Base-by-base conservation (phyloP, 768 basidiomycete genomes). In the Hericium rajendrae region DNA sequence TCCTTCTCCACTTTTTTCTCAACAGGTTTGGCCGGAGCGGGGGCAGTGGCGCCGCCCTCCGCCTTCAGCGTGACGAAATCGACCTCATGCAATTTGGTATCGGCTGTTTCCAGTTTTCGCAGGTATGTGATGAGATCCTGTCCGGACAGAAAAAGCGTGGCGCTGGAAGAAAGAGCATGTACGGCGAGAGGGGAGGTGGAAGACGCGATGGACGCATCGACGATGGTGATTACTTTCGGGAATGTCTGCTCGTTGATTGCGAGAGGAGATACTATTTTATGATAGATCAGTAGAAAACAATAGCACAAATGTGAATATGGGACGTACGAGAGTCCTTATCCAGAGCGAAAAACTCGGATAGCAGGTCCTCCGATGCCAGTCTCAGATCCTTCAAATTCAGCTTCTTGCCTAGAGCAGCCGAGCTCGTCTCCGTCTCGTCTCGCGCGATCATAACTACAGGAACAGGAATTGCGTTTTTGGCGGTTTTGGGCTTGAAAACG, bases 401-500 rank as follows among this genome's bases (percentile, higher is more conserved):
- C 68, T 81, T 83, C 72, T 90, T 93, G 38, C 80, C 88, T 60
- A 97, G 79, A 12, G 84, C 79, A 3, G 76, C 78, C 2, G 91
- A 87, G 69, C 80, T 85, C 8, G 87, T 88, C 66, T 94, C 88
- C n/a, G 90, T 90, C 26, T 79, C 77, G 66, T 95, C 92, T 65
- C 83, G 77, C 10, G 91, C 90, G 69, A 97, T 80, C 58, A 94
- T 85, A 62, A 97, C 78, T 57, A 97, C 84, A 8, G 93, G 94
- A 54, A 91, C 79, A 1, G 91, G 84, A 32, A 79, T 82, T 6
- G 88, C 90, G 0, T 82, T 80, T 70, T 97, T 97, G n/a, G 93
- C 87, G 2, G 93, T 92, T 72, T 94, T 94, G 37, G 94, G 94
- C 69, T 97, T 97, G 85, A 91, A 95, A 56, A 95, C 86, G 63